Evolutionary conservation across 306 rosid species (phyloP).

Genomic region (Vachellia pachyceras): DNA sequence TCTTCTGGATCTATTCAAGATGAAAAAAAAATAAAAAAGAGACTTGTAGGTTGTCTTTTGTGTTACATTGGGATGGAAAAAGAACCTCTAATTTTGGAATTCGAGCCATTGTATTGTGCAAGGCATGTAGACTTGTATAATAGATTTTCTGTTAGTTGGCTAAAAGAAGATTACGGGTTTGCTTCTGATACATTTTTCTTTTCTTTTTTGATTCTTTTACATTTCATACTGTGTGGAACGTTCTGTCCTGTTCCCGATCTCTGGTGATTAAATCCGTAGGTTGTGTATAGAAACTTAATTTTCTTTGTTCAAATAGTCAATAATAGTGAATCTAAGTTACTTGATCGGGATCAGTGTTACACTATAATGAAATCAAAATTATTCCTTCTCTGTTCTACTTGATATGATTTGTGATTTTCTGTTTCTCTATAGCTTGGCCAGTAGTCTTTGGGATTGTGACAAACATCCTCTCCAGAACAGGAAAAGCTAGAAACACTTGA

Average conservation of each 20-base stretch:
- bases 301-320: not conserved
- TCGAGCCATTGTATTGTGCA: conserved; percentile 46
- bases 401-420: not conserved
- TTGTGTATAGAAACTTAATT: not conserved
- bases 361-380: not conserved
- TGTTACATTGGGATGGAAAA: conserved; percentile 39
- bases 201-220: not conserved
- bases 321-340: not conserved
- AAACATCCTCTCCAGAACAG: too few relatives aligned
- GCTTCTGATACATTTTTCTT: conserved; percentile 30
- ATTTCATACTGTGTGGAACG: not conserved
- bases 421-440: not conserved
- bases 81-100: conserved; percentile 40
- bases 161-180: conserved; percentile 18
- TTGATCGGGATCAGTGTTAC: not conserved
- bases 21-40: conserved; percentile 43
- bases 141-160: conserved; percentile 31
- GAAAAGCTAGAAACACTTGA: not conserved
- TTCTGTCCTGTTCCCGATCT: not conserved
- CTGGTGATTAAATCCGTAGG: not conserved
- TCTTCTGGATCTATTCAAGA: conserved; percentile 61
- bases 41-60: conserved; percentile 47
- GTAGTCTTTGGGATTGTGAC: not conserved
- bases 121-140: conserved; percentile 38
- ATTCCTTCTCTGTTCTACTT: not conserved